Evolutionary conservation across 2,329 filamentous ascomycete species (phyloP).

Genomic region (Aspergillus ochraceus): DNA sequence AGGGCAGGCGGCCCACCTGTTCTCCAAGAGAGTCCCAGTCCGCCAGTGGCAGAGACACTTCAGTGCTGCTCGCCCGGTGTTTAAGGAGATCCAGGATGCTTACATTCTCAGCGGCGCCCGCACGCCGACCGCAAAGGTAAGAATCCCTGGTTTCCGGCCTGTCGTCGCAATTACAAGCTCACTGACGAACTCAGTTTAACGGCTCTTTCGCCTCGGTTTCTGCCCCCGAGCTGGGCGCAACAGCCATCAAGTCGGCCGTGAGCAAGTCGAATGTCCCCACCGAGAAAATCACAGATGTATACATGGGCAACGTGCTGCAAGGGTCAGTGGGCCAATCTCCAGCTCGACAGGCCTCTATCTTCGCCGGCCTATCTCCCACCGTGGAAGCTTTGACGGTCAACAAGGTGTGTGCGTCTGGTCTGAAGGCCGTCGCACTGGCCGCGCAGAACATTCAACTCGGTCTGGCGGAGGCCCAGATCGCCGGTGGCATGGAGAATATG

Average conservation of each 20-base stretch:
- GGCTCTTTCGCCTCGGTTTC: constrained; percentile 81
- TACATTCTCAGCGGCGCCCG: constrained; percentile 90
- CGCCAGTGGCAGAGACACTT: constrained; percentile 53
- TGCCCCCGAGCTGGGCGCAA: constrained; percentile 84
- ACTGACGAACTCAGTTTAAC: constrained; percentile 70
- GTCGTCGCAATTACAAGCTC: background rate
- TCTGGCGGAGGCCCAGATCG: constrained; percentile 81
- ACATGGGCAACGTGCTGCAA: constrained; percentile 95
- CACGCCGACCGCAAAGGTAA: constrained; percentile 85
- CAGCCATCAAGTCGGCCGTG: constrained; percentile 87
- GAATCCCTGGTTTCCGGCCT: background rate
- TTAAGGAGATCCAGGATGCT: constrained; percentile 77
- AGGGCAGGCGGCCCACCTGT: constrained; percentile 23
- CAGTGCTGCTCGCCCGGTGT: constrained; percentile 48
- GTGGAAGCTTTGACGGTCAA: constrained; percentile 93
- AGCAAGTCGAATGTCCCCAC: constrained; percentile 80
- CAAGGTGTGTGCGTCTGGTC: constrained; percentile 94
- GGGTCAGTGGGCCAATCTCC: constrained; percentile 84
- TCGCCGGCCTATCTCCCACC: constrained; percentile 77
- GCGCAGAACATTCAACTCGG: constrained; percentile 95
- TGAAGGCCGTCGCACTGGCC: constrained; percentile 88
- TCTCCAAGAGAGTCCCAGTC: constrained; percentile 38
- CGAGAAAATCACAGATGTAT: constrained; percentile 83
- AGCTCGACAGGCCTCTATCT: constrained; percentile 84
- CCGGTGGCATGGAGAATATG: constrained; percentile 99